phyloP scores from a whole-genome alignment of 768 basidiomycete genomes.

The Mycena metata region DNA sequence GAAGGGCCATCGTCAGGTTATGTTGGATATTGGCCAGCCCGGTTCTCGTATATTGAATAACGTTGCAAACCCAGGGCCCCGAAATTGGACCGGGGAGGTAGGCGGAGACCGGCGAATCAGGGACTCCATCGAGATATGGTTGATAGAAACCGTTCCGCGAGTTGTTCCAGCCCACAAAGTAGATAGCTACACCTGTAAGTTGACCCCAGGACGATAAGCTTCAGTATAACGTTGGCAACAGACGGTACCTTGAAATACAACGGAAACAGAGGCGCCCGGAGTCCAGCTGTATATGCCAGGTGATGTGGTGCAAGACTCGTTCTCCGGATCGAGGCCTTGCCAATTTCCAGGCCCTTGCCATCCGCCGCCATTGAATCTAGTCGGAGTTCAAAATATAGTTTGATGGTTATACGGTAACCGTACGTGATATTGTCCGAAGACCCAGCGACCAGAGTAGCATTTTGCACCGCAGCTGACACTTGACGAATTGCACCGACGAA shows the following conservation, averaged over 20 bases:
- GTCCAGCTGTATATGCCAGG: constrained; percentile 1
- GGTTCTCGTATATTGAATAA: neutral
- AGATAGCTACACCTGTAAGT: too few species aligned
- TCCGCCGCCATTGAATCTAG: neutral
- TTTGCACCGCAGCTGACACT: neutral
- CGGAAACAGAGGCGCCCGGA: neutral
- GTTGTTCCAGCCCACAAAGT: constrained; percentile 12
- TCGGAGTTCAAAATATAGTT: neutral
- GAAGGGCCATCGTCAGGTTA: constrained; percentile 11
- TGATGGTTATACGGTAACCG: neutral
- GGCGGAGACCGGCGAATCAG: constrained; percentile 7
- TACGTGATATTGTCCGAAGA: constrained; percentile 4
- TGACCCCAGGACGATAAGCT: too few species aligned
- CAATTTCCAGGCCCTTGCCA: constrained; percentile 1
- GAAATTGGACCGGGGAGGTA: neutral
- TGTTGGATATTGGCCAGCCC: constrained; percentile 6
- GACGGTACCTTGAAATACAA: constrained; percentile 9
- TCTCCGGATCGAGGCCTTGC: constrained; percentile 1
- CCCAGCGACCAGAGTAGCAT: constrained; percentile 10
- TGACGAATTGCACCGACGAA: neutral
- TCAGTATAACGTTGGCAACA: too few species aligned
- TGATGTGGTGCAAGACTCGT: neutral
- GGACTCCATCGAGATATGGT: constrained; percentile 2
- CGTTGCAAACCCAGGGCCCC: constrained; percentile 3
- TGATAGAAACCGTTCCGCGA: constrained; percentile 12